A percentile compares a stretch with the other conserved stretches of the same genome.
Conservation (phyloP, 2,329 filamentous ascomycete genomes). For the Talaromyces funiculosus region DNA sequence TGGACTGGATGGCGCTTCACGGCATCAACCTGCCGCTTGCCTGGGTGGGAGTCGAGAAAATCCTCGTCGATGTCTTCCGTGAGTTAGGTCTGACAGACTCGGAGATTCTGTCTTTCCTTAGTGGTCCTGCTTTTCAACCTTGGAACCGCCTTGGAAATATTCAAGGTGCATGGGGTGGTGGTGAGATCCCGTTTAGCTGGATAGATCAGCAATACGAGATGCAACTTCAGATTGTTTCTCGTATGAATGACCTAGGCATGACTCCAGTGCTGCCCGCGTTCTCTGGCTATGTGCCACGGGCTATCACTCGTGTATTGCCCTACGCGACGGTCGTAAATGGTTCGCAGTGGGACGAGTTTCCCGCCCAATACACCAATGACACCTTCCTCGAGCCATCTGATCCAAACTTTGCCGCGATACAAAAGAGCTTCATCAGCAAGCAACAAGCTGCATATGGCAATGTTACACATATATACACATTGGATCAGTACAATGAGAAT, state of each 20-base stretch:
- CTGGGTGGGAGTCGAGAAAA: slow-evolving; percentile 49
- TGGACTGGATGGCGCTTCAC: slow-evolving; percentile 49
- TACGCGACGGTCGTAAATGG: slow-evolving; percentile 25
- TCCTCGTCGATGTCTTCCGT: slow-evolving; percentile 44
- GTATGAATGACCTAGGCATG: slow-evolving; percentile 51
- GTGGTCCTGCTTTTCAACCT: neutral
- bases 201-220: neutral
- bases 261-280: slow-evolving; percentile 48
- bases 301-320: slow-evolving; percentile 38
- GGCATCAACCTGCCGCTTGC: slow-evolving; percentile 49
- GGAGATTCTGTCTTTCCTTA: neutral
- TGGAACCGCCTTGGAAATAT: neutral
- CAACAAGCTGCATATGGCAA: slow-evolving; percentile 48
- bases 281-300: slow-evolving; percentile 45
- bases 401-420: neutral
- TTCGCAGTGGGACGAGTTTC: neutral
- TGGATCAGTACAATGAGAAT: neutral
- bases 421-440: slow-evolving; percentile 56
- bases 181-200: neutral
- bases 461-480: slow-evolving; percentile 24
- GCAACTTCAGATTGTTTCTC: slow-evolving; percentile 27
- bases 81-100: slow-evolving; percentile 20
- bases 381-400: neutral
- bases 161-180: neutral
- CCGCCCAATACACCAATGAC: neutral